Conservation (phyloP, 1,284 basidiomycete genomes). For the Moniliophthora roreri region DNA sequence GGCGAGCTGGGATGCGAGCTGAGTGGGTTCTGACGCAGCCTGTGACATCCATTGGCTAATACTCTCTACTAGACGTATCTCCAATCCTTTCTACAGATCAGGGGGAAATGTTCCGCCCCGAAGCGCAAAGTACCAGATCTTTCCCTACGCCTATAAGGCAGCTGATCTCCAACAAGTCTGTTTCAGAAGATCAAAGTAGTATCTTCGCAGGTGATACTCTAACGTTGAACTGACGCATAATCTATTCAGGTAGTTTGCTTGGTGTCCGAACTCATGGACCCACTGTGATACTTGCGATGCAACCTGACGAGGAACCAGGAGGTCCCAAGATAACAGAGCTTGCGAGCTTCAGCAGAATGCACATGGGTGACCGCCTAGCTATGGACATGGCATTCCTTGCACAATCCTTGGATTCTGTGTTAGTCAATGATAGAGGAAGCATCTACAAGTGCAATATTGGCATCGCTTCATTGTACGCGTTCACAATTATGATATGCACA, state of each 20-base stretch:
- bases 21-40: conserved; percentile 46
- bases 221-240: background rate
- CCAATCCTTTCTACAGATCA: conserved; percentile 26
- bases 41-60: too few relatives aligned
- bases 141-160: conserved; percentile 62
- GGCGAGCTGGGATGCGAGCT: conserved; percentile 58
- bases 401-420: conserved; percentile 26
- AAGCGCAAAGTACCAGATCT: conserved; percentile 35
- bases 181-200: conserved; percentile 2
- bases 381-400: conserved; percentile 44
- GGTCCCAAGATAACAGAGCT: conserved; percentile 25
- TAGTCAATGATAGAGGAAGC: conserved; percentile 46
- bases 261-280: conserved; percentile 38
- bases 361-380: conserved; percentile 38
- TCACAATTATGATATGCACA: background rate
- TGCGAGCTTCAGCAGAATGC: conserved; percentile 35
- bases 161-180: conserved; percentile 31
- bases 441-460: conserved; percentile 38
- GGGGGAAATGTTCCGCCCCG: conserved; percentile 39
- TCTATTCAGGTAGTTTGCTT: conserved; percentile 19
- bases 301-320: conserved; percentile 12
- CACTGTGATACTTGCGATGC: conserved; percentile 29
- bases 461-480: conserved; percentile 29
- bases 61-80: conserved; percentile 47
- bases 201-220: background rate